phyloP scores from a whole-genome alignment of 768 basidiomycete genomes.

The Psilocybe sp. region DNA sequence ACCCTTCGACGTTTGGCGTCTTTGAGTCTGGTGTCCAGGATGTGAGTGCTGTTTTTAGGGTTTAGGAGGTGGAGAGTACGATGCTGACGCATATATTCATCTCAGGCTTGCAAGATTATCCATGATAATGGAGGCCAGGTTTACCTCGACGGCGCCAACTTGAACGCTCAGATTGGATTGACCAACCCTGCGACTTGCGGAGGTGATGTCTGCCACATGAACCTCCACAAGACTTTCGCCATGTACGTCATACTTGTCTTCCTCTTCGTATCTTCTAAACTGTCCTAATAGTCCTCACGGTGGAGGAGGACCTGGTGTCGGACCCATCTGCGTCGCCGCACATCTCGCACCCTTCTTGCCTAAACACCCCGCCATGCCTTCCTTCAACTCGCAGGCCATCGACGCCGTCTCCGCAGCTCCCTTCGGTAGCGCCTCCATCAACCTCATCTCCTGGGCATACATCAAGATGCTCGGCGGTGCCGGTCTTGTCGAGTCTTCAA shows the following conservation, averaged over 20 bases:
- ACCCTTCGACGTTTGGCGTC: conserved; percentile 96
- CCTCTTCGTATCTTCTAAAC: conserved; percentile 2
- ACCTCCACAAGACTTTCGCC: conserved; percentile 96
- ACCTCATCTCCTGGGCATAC: conserved; percentile 97
- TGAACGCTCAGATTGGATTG: conserved; percentile 91
- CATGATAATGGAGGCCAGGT: conserved; percentile 97
- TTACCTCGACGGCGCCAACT: conserved; percentile 93
- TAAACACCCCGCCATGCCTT: conserved; percentile 71
- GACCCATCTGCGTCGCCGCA: conserved; percentile 91
- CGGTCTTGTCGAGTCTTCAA: conserved; percentile 83
- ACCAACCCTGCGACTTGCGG: conserved; percentile 95
- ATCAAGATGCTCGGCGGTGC: conserved; percentile 99
- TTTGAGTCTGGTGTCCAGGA: conserved; percentile 90
- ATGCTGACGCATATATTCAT: conserved; percentile 5
- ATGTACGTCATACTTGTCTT: conserved; percentile 52
- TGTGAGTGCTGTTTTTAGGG: conserved; percentile 30
- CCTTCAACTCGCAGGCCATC: conserved; percentile 70
- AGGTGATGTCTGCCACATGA: conserved; percentile 97
- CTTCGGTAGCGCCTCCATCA: conserved; percentile 92
- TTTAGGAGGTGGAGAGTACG: background rate
- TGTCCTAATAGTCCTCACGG: conserved; percentile 74
- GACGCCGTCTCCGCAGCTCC: conserved; percentile 89
- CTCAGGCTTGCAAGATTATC: conserved; percentile 90
- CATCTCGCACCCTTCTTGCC: conserved; percentile 96
- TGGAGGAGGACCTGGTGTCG: conserved; percentile 95